These are phyloP conservation scores for Orbilia javanica DNA, from an alignment of 2,329 filamentous ascomycete species.

Conservation along the genomic window DNA sequence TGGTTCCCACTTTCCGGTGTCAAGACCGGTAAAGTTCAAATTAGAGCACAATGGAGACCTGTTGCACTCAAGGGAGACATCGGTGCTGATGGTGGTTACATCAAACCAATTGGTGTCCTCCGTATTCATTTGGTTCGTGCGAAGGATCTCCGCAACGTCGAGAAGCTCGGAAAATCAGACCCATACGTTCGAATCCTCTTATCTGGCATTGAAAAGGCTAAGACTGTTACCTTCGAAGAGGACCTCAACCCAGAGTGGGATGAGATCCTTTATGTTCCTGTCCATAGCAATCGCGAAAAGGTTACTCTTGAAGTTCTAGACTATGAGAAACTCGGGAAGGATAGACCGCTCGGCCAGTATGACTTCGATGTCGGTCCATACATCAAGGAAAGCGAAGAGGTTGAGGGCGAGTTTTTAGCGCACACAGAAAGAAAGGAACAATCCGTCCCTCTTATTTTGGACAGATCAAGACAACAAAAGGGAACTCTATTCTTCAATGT, in stretches of 20 bases:
- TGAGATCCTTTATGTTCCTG: constrained; percentile 91
- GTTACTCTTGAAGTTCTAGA: constrained; percentile 96
- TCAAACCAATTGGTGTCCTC: constrained; percentile 94
- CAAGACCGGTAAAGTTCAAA: constrained; percentile 86
- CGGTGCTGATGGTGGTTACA: constrained; percentile 81
- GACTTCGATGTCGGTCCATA: constrained; percentile 84
- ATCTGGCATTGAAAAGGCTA: constrained; percentile 88
- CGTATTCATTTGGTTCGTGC: constrained; percentile 90
- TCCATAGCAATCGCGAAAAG: constrained; percentile 86
- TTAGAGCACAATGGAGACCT: constrained; percentile 94
- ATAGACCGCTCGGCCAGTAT: constrained; percentile 84
- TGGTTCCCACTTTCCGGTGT: constrained; percentile 91
- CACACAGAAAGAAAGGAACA: constrained; percentile 80
- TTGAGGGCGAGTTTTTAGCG: constrained; percentile 80
- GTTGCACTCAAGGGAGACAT: constrained; percentile 84
- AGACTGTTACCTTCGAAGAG: constrained; percentile 95
- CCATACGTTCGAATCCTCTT: constrained; percentile 90
- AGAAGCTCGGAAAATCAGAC: constrained; percentile 96
- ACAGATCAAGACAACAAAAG: constrained; percentile 79
- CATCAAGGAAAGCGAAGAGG: constrained; percentile 76
- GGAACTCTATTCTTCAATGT: constrained; percentile 84
- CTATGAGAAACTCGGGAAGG: constrained; percentile 89
- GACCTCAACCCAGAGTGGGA: constrained; percentile 96
- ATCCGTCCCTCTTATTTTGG: constrained; percentile 78
- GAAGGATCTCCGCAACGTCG: constrained; percentile 86